Conservation (phyloP, 2,329 filamentous ascomycete species). For the Claviceps cyperi region DNA sequence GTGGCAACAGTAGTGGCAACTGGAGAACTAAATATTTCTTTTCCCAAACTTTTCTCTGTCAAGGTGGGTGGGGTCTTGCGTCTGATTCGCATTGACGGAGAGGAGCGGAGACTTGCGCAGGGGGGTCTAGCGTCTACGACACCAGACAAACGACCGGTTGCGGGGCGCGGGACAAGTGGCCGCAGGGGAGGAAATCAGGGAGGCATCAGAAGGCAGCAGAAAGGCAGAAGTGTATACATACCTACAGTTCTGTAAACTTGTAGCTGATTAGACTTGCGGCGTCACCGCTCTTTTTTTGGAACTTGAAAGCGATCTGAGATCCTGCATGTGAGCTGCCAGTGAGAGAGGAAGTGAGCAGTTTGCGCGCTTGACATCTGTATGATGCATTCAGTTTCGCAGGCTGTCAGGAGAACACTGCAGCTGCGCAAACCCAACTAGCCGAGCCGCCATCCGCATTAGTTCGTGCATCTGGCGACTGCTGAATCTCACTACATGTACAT, state of each 20-base stretch:
- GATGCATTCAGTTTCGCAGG: no score
- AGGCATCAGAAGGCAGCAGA: not conserved
- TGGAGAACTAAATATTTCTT: slow-evolving; percentile 8
- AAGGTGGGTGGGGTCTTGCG: slow-evolving; percentile 11
- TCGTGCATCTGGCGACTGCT: no score
- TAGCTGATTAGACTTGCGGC: not conserved
- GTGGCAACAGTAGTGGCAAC: slow-evolving; percentile 4
- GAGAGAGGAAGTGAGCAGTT: not conserved
- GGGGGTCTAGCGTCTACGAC: not conserved
- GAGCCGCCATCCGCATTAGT: no score
- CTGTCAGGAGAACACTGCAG: no score
- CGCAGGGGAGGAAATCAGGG: not conserved
- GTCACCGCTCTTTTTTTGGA: slow-evolving; percentile 3
- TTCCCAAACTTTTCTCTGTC: slow-evolving; percentile 10
- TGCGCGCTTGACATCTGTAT: no score
- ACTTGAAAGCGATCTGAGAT: no score
- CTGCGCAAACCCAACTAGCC: no score
- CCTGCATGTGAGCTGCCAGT: not conserved
- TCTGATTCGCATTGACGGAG: slow-evolving; percentile 9
- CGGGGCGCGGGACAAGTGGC: not conserved
- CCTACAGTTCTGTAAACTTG: no score
- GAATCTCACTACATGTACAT: not conserved
- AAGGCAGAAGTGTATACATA: no score
- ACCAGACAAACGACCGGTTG: slow-evolving; percentile 1
- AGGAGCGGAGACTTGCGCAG: not conserved